Evolutionary conservation across 768 basidiomycete species (phyloP).

Genomic region (Hygrophorus pudorinus): DNA sequence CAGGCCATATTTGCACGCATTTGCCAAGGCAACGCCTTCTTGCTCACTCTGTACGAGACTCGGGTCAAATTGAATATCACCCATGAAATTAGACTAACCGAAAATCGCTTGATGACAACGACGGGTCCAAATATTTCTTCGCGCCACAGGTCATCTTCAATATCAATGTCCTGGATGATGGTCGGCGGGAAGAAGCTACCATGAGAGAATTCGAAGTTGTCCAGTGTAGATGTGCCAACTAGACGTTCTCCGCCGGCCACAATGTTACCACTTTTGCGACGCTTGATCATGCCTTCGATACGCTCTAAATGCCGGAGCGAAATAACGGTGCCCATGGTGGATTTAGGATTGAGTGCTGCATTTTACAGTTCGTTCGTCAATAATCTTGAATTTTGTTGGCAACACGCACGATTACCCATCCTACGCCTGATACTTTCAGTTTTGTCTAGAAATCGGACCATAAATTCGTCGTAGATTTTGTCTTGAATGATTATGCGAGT

Average conservation of each 20-base stretch:
- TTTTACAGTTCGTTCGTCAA: neutral
- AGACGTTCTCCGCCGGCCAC: constrained; percentile 61
- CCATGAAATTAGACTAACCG: constrained; percentile 15
- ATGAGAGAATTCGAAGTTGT: constrained; percentile 58
- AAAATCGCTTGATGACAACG: constrained; percentile 47
- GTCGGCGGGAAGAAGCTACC: constrained; percentile 81
- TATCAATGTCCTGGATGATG: constrained; percentile 47
- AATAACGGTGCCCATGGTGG: constrained; percentile 77
- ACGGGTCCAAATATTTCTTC: constrained; percentile 86
- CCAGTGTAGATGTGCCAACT: constrained; percentile 49
- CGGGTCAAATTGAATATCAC: constrained; percentile 1
- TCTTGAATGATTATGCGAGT: constrained; percentile 72
- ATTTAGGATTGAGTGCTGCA: constrained; percentile 57
- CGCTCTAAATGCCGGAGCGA: constrained; percentile 53
- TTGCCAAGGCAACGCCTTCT: constrained; percentile 62
- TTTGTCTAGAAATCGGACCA: constrained; percentile 53
- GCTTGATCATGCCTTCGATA: constrained; percentile 46
- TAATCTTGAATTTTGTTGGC: neutral
- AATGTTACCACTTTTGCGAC: constrained; percentile 34
- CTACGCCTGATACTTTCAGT: constrained; percentile 47
- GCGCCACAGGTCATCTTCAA: constrained; percentile 59
- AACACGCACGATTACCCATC: constrained; percentile 67
- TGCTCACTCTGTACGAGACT: constrained; percentile 35
- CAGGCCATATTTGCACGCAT: constrained; percentile 69
- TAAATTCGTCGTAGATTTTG: constrained; percentile 57